Conservation (phyloP, 1,284 basidiomycete genomes). For the Erythrobasidium hasegawianum region DNA sequence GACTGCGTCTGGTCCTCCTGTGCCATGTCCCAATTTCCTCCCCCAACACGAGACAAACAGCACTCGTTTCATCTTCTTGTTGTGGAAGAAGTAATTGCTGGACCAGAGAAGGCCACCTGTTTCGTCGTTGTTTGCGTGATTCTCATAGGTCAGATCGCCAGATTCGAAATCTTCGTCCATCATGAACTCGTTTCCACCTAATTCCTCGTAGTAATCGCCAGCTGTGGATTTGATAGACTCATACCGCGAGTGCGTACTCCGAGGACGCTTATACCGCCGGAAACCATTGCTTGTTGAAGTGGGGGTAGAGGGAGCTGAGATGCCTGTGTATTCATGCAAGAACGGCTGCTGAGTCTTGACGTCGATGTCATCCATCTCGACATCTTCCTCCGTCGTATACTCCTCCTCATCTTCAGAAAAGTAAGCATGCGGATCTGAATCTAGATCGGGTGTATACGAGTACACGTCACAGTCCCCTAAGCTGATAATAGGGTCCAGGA, state of each 20-base stretch:
- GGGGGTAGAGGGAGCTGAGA: not conserved
- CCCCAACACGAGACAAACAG: constrained; percentile 92
- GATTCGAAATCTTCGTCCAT: not conserved
- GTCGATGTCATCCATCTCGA: constrained; percentile 41
- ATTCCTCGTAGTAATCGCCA: not conserved
- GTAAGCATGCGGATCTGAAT: constrained; percentile 84
- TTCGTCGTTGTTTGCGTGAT: constrained; percentile 66
- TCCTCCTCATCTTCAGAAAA: constrained; percentile 48
- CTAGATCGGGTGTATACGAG: constrained; percentile 88
- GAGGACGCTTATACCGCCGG: not conserved
- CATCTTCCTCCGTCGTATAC: constrained; percentile 44
- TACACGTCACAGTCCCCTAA: constrained; percentile 92
- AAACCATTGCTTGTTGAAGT: not conserved
- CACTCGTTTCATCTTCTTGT: constrained; percentile 83
- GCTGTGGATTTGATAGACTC: not conserved
- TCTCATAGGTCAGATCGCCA: not conserved
- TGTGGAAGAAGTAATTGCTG: constrained; percentile 96
- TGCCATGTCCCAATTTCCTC: constrained; percentile 58
- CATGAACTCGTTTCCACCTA: not conserved
- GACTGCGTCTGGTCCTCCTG: constrained; percentile 8
- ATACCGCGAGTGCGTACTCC: not conserved
- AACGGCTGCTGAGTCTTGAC: constrained; percentile 1
- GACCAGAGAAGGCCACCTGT: constrained; percentile 88
- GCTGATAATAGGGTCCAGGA: constrained; percentile 85
- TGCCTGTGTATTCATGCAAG: not conserved